Percentiles rank a stretch among this genome's conserved stretches.
These are phyloP conservation scores for Torulaspora microellipsoides DNA, from an alignment of 805 yeast species.

Conservation along the genomic window DNA sequence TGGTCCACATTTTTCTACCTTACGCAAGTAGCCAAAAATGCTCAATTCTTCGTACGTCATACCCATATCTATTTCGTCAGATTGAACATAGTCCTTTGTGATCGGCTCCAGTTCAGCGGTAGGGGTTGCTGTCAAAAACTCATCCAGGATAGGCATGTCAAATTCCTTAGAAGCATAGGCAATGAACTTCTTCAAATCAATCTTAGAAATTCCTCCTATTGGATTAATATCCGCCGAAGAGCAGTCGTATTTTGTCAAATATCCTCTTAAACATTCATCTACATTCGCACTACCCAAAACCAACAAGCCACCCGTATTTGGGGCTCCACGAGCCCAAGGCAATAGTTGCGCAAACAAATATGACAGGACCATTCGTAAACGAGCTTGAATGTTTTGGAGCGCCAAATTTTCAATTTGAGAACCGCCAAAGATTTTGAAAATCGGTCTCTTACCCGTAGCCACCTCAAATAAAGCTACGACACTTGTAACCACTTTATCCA, in stretches of 20 bases:
- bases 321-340: conserved; percentile 86
- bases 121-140: conserved; percentile 87
- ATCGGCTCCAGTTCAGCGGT: conserved; percentile 98
- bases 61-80: conserved; percentile 98
- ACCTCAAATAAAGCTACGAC: conserved; percentile 74
- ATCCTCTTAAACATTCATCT: conserved; percentile 94
- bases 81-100: conserved; percentile 85
- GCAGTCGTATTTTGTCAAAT: conserved; percentile 93
- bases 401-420: conserved; percentile 88
- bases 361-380: conserved; percentile 90
- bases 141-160: conserved; percentile 69
- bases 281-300: conserved; percentile 97
- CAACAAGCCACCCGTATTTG: conserved; percentile 61
- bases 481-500: conserved; percentile 78
- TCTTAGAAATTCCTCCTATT: conserved; percentile 97
- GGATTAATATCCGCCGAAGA: conserved; percentile 97
- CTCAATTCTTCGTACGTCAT: conserved; percentile 94
- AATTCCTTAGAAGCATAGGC: conserved; percentile 68
- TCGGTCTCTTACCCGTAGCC: conserved; percentile 86
- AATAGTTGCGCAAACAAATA: conserved; percentile 89
- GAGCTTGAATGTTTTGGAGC: conserved; percentile 92
- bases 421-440: conserved; percentile 92
- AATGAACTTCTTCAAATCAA: conserved; percentile 83
- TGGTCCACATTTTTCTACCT: conserved; percentile 94
- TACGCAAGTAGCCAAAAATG: conserved; percentile 83